These are phyloP conservation scores for Amauroascus verrucosus DNA, from an alignment of 2,329 filamentous ascomycete genomes.

Conservation along the genomic window DNA sequence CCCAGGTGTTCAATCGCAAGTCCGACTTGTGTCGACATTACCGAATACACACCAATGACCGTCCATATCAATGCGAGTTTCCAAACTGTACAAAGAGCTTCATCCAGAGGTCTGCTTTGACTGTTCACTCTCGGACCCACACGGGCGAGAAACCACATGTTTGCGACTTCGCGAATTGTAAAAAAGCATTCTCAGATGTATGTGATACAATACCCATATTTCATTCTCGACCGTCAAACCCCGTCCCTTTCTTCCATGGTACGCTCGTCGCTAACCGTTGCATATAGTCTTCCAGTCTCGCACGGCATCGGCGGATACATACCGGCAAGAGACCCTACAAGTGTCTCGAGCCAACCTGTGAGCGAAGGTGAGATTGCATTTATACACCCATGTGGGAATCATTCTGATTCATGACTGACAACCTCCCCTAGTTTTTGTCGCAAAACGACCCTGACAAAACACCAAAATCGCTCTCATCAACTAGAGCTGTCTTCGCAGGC, in stretches of 20 bases:
- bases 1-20: slow-evolving; percentile 41
- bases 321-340: slow-evolving; percentile 19
- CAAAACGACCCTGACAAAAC: slow-evolving; percentile 20
- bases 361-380: slow-evolving; percentile 15
- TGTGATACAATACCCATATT: slow-evolving; percentile 16
- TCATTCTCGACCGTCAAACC: slow-evolving; percentile 4
- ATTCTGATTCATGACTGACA: slow-evolving; percentile 1
- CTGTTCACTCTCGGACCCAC: slow-evolving; percentile 37
- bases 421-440: slow-evolving; percentile 17
- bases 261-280: slow-evolving; percentile 8
- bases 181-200: slow-evolving; percentile 38
- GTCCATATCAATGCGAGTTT: slow-evolving; percentile 38
- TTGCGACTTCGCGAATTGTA: slow-evolving; percentile 34
- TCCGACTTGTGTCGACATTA: slow-evolving; percentile 40
- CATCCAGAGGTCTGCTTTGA: slow-evolving; percentile 40
- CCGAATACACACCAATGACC: slow-evolving; percentile 41
- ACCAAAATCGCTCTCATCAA: slow-evolving; percentile 19
- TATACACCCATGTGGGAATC: neutral
- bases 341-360: slow-evolving; percentile 18
- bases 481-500: slow-evolving; percentile 11
- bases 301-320: slow-evolving; percentile 20
- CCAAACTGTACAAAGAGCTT: slow-evolving; percentile 40
- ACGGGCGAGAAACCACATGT: slow-evolving; percentile 38
- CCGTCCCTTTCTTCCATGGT: neutral
- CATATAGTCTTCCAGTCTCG: slow-evolving; percentile 20